phyloP scores from a whole-genome alignment of 2,329 filamentous ascomycete genomes.

The Daldinia sp. region DNA sequence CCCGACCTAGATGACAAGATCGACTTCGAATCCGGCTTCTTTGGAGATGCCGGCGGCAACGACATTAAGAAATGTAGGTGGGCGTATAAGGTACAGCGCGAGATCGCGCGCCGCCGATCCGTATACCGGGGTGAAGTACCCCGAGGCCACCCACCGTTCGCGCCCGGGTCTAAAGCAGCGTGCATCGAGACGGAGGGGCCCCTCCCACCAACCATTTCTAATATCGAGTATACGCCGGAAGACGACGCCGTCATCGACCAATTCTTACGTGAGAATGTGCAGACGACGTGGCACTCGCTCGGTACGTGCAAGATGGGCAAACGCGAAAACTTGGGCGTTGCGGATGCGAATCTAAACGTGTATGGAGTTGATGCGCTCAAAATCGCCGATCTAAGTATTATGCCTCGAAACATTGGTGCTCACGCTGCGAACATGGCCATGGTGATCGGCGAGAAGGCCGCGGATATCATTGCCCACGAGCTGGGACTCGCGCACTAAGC shows the following conservation, averaged over 20 bases:
- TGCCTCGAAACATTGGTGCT: conserved; percentile 51
- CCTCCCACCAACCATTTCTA: neutral
- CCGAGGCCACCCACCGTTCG: conserved; percentile 55
- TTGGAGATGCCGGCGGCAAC: conserved; percentile 58
- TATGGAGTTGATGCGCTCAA: conserved; percentile 43
- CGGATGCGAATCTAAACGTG: conserved; percentile 44
- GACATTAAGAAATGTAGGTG: conserved; percentile 67
- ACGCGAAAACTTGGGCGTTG: conserved; percentile 51
- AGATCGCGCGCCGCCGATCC: conserved; percentile 64
- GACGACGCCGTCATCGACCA: conserved; percentile 59
- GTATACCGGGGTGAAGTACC: conserved; percentile 57
- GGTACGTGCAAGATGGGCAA: conserved; percentile 58
- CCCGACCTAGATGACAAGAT: conserved; percentile 51
- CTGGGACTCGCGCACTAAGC: conserved; percentile 4
- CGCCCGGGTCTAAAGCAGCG: conserved; percentile 51
- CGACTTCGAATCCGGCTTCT: conserved; percentile 65
- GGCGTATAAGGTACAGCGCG: conserved; percentile 70
- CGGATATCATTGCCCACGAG: conserved; percentile 27
- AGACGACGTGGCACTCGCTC: conserved; percentile 51
- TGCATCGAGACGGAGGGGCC: conserved; percentile 23
- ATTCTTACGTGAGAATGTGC: conserved; percentile 46
- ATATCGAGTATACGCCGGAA: conserved; percentile 56
- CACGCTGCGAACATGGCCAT: conserved; percentile 57
- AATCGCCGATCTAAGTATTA: conserved; percentile 47
- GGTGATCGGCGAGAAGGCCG: conserved; percentile 51